Evolutionary conservation across 208 protist species (phyloP), one percentile per base, ranked within the genome.

Genomic region (Vickermania ingenoplastis): DNA sequence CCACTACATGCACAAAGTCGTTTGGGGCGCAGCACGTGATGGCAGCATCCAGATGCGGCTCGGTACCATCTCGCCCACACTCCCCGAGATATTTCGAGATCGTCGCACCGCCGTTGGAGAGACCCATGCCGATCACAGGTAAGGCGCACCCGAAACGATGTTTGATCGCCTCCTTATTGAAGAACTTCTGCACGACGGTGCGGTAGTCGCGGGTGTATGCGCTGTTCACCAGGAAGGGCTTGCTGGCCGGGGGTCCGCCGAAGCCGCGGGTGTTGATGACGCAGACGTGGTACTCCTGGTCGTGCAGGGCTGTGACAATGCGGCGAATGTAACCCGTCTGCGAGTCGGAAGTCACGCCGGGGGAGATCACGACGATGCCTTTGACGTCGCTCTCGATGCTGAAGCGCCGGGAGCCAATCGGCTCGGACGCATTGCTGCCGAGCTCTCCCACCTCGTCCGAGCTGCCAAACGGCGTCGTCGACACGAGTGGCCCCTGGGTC

Each of bases 21-120:
- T 77, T 74, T 5, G 81, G 81, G 0, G 77, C 41, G 29, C 63
- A 80, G 55, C 73, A 50, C 62, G 63, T 69, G 45, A 80, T 68
- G 41, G 61, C 66, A 0, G 81, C 77, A 48, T 75, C 66, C 4
- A 88, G 28, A 31, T 62, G 53, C 26, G 51, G 59, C 25, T 71
- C 53, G 2, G 51, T 66, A 17, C 69, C 73, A 31, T 65, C 62
- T 7, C 61, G 57, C 25, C 79, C 79, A n/a, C 78, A 61, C 57
- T 88, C 81, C 26, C 75, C 81, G n/a, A 88, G 28, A 59, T 82
- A 88, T 61, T 84, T 81, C 48, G 68, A 75, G 17, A 83, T 29
- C 48, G 75, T 71, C 5, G 63, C 71, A 7, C 81, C 81, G 48
- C 81, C 81, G 36, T 83, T 68, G 53, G 65, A 71, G 30, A 88